phyloP scores from a whole-genome alignment of 2,329 filamentous ascomycete genomes.

The Huntiella abstrusa region DNA sequence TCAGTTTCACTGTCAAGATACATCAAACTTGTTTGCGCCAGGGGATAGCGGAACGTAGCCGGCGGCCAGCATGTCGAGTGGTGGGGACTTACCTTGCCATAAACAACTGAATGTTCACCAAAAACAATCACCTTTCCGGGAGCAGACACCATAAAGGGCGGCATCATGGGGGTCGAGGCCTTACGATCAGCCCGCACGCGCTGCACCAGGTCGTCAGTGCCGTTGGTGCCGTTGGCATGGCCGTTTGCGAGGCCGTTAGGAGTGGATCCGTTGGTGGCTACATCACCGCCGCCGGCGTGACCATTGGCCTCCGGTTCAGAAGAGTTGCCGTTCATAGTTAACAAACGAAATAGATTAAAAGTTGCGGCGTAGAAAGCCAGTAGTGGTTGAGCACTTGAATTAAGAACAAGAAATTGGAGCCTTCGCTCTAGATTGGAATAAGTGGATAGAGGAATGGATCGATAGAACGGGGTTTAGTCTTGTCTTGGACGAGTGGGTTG shows the following conservation, averaged over 20 bases:
- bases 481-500: too few species aligned
- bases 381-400: not conserved
- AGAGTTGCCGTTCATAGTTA: slow-evolving; percentile 5
- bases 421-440: too few species aligned
- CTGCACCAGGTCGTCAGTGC: slow-evolving; percentile 19
- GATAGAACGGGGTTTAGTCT: not conserved
- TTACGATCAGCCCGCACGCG: slow-evolving; percentile 31
- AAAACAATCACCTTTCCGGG: slow-evolving; percentile 97
- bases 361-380: too few species aligned
- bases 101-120: slow-evolving; percentile 93
- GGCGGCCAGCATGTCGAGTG: not conserved
- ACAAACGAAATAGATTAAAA: not conserved
- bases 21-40: not conserved
- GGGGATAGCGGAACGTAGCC: slow-evolving; percentile 3
- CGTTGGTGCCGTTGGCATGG: slow-evolving; percentile 16
- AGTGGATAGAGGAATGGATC: not conserved
- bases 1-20: slow-evolving; percentile 1
- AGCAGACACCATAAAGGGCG: slow-evolving; percentile 92
- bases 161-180: slow-evolving; percentile 50
- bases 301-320: slow-evolving; percentile 5
- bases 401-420: not conserved
- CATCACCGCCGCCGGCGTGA: not conserved
- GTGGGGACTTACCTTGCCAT: slow-evolving; percentile 54
- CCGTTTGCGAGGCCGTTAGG: slow-evolving; percentile 13
- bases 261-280: not conserved